These are phyloP conservation scores for Nematocida minor DNA, from an alignment of 371 early-diverging fungal species.

Conservation along the genomic window DNA sequence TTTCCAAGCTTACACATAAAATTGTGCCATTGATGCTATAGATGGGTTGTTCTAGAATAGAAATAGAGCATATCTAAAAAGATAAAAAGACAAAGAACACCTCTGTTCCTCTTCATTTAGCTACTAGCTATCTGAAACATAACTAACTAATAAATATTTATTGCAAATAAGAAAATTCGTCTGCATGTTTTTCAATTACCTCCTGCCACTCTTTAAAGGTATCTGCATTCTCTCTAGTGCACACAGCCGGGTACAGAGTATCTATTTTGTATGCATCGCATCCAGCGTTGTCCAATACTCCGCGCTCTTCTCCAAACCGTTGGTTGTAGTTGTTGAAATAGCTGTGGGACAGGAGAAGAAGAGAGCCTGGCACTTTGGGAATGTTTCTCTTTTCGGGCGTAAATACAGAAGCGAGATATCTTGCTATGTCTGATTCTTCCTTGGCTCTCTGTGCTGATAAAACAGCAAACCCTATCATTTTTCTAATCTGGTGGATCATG, in stretches of 20 bases:
- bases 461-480: conserved; percentile 71
- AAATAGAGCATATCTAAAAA: too few species aligned
- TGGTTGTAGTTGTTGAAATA: conserved; percentile 51
- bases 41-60: too few species aligned
- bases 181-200: conserved; percentile 22
- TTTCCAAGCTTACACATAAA: too few species aligned
- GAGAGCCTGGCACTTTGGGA: conserved; percentile 92
- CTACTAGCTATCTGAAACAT: too few species aligned
- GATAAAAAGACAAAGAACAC: too few species aligned
- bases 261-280: conserved; percentile 37
- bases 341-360: conserved; percentile 77
- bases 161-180: conserved; percentile 30
- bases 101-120: too few species aligned
- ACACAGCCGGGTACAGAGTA: conserved; percentile 43
- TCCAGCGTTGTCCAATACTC: conserved; percentile 27
- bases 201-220: conserved; percentile 46
- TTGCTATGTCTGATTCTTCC: conserved; percentile 67
- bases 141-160: too few species aligned
- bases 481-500: conserved; percentile 95
- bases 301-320: conserved; percentile 17
- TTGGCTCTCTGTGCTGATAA: conserved; percentile 14
- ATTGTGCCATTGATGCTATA: too few species aligned
- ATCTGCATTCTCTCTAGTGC: conserved; percentile 12
- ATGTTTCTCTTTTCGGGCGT: conserved; percentile 72
- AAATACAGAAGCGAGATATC: conserved; percentile 69